Conservation (phyloP, 1,139 yeast genomes). For the Magnusiomyces fungicola region DNA sequence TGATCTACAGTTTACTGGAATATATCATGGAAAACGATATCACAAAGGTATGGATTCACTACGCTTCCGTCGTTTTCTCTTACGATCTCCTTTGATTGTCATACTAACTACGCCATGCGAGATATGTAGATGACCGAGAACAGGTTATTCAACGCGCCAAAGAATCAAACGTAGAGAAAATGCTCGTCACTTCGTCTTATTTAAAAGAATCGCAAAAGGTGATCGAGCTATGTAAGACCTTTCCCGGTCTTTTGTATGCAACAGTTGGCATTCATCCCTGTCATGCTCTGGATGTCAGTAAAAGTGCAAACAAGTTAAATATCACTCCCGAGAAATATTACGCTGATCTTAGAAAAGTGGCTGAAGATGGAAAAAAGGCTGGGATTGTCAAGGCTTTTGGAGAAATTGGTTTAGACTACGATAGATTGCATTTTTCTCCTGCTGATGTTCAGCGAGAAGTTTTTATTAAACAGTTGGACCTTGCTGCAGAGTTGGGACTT, state of each 20-base stretch:
- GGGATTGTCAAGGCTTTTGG: slow-evolving; percentile 66
- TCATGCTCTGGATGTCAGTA: slow-evolving; percentile 56
- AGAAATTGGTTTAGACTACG: slow-evolving; percentile 91
- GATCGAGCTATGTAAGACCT: slow-evolving; percentile 36
- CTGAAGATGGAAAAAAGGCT: slow-evolving; percentile 39
- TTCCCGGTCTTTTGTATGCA: slow-evolving; percentile 36
- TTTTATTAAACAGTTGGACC: slow-evolving; percentile 64
- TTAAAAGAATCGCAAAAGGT: slow-evolving; percentile 53
- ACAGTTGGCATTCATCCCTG: slow-evolving; percentile 98
- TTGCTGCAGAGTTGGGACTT: slow-evolving; percentile 47
- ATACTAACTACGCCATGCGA: not conserved
- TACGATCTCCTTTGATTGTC: not conserved
- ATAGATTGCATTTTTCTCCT: slow-evolving; percentile 70
- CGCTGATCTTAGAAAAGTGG: slow-evolving; percentile 42
- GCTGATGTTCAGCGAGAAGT: slow-evolving; percentile 57
- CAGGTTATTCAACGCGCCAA: slow-evolving; percentile 62
- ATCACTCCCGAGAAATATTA: slow-evolving; percentile 33
- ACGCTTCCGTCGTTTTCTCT: not conserved
- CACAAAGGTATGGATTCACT: slow-evolving; percentile 39
- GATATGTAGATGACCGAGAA: slow-evolving; percentile 44
- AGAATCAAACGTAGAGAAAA: slow-evolving; percentile 53
- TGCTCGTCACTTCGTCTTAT: slow-evolving; percentile 80
- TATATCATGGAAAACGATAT: slow-evolving; percentile 57
- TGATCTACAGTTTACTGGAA: slow-evolving; percentile 81
- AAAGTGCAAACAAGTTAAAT: slow-evolving; percentile 18